Conservation (phyloP, 2,329 filamentous ascomycete genomes). For the Fusarium ambrosium region DNA sequence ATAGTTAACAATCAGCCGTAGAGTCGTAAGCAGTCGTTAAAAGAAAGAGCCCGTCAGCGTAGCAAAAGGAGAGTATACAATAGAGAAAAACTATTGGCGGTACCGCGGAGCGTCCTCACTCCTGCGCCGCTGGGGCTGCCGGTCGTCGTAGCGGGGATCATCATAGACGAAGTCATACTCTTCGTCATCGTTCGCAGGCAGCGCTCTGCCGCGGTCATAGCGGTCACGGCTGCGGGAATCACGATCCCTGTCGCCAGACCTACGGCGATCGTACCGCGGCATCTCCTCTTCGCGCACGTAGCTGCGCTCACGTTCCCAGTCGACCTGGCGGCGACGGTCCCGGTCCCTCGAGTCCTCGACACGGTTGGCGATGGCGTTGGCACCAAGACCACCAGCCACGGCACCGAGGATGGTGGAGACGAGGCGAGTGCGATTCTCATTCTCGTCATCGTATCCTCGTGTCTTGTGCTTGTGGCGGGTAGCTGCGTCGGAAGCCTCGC, state of each 20-base stretch:
- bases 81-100: slow-evolving; percentile 27
- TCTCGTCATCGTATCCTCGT: slow-evolving; percentile 45
- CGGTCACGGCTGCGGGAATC: slow-evolving; percentile 19
- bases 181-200: slow-evolving; percentile 40
- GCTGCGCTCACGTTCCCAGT: slow-evolving; percentile 55
- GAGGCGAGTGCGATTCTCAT: slow-evolving; percentile 51
- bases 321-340: slow-evolving; percentile 50
- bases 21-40: slow-evolving; percentile 30
- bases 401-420: slow-evolving; percentile 67
- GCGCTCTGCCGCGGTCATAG: slow-evolving; percentile 38
- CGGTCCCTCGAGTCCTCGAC: slow-evolving; percentile 56
- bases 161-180: slow-evolving; percentile 50
- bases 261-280: slow-evolving; percentile 43
- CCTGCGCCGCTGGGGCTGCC: slow-evolving; percentile 38
- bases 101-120: slow-evolving; percentile 46
- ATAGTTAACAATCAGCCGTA: slow-evolving; percentile 4
- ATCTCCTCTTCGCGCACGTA: slow-evolving; percentile 49
- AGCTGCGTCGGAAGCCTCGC: slow-evolving; percentile 61
- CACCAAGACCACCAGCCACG: slow-evolving; percentile 67
- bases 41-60: background rate
- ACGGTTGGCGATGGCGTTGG: slow-evolving; percentile 63
- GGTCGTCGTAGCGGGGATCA: slow-evolving; percentile 47
- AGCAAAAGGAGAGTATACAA: background rate
- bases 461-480: slow-evolving; percentile 48
- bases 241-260: slow-evolving; percentile 25